Evolutionary conservation across 331 rosid species (phyloP).

Genomic region (Rhamnella rubrinervis): DNA sequence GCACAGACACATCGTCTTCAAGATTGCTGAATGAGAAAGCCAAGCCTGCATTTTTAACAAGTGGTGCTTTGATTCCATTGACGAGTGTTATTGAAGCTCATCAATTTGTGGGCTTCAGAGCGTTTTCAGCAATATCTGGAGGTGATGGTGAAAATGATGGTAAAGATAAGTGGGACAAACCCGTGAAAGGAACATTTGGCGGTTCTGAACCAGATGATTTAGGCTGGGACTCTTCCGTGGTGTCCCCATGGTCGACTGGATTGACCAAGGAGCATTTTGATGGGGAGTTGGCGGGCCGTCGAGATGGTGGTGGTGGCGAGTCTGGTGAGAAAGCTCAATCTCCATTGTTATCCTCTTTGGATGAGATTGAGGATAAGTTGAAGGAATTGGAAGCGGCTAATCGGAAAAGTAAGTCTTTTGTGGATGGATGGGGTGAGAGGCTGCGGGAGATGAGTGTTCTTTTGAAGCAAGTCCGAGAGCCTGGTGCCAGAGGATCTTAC

Average conservation of each 20-base stretch:
- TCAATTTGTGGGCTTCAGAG: constrained; percentile 13
- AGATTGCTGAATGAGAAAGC: constrained; percentile 31
- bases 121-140: constrained; percentile 45
- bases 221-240: constrained; percentile 45
- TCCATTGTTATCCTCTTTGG: constrained; percentile 37
- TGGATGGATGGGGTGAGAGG: constrained; percentile 57
- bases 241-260: constrained; percentile 75
- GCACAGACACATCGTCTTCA: constrained; percentile 16
- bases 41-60: constrained; percentile 2
- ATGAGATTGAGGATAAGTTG: constrained; percentile 54
- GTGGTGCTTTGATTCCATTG: constrained; percentile 6
- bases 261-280: constrained; percentile 74
- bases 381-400: constrained; percentile 57
- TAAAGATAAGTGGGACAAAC: constrained; percentile 39
- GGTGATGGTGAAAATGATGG: constrained; percentile 26
- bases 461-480: constrained; percentile 75
- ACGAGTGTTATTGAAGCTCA: constrained; percentile 19
- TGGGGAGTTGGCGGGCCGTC: constrained; percentile 46
- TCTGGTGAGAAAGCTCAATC: constrained; percentile 18
- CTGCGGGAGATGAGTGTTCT: constrained; percentile 47
- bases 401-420: constrained; percentile 37
- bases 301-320: constrained; percentile 9
- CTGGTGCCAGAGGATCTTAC: constrained; percentile 87
- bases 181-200: constrained; percentile 22
- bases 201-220: constrained; percentile 21